Evolutionary conservation across 1,139 yeast species (phyloP).

Genomic region (Waltiozyma sp.): DNA sequence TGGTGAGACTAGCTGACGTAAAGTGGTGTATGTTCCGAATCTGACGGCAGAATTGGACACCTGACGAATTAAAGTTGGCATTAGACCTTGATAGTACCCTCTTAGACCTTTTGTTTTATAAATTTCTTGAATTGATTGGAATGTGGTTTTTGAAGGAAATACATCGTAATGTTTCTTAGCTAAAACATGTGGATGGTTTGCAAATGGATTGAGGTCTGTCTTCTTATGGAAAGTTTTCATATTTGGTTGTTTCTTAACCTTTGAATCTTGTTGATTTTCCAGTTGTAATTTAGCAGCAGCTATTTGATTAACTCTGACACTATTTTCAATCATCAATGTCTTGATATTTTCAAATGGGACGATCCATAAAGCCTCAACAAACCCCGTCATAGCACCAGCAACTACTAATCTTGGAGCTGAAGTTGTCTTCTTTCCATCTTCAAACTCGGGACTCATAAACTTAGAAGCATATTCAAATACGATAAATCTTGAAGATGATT

Average conservation of each 20-base stretch:
- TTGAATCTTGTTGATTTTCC: not conserved
- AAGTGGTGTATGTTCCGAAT: slow-evolving; percentile 70
- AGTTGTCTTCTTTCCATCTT: slow-evolving; percentile 30
- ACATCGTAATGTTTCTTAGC: slow-evolving; percentile 32
- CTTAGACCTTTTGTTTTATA: slow-evolving; percentile 62
- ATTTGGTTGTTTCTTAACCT: not conserved
- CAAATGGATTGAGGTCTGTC: slow-evolving; percentile 4
- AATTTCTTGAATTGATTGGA: slow-evolving; percentile 51
- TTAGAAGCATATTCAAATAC: slow-evolving; percentile 69
- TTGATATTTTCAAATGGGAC: slow-evolving; percentile 90
- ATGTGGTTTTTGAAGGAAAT: slow-evolving; percentile 43
- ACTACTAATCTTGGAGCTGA: slow-evolving; percentile 65
- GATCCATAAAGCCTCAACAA: slow-evolving; percentile 68
- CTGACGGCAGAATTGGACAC: slow-evolving; percentile 70
- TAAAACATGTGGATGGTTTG: slow-evolving; percentile 16
- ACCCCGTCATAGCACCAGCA: slow-evolving; percentile 83
- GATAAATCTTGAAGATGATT: slow-evolving; percentile 62
- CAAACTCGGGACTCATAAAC: slow-evolving; percentile 46
- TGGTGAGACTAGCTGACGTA: slow-evolving; percentile 61
- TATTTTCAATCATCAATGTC: slow-evolving; percentile 68
- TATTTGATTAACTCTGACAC: not conserved
- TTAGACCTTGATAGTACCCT: slow-evolving; percentile 75
- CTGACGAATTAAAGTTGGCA: slow-evolving; percentile 73
- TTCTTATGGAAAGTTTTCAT: slow-evolving; percentile 17
- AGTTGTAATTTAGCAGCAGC: slow-evolving; percentile 1